Evolutionary conservation across 2,329 filamentous ascomycete genomes (phyloP).

Genomic region (Neofusicoccum sp.): DNA sequence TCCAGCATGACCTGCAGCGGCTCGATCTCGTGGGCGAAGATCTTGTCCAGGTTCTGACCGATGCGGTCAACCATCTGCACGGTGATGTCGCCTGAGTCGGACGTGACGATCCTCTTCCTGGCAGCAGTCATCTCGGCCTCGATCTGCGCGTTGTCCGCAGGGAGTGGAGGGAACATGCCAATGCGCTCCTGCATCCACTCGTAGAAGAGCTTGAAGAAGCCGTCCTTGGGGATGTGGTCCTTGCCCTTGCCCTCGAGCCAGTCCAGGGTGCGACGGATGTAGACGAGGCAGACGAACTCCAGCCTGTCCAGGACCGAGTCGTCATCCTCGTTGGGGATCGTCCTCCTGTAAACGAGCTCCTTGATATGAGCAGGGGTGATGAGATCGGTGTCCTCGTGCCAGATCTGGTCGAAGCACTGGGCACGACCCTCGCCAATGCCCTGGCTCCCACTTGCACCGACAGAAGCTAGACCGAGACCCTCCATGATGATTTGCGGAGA

Average conservation of each 20-base stretch:
- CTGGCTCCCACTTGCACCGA: background rate
- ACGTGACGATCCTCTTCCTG: background rate
- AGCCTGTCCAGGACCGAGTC: slow-evolving; percentile 1
- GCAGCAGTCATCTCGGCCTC: background rate
- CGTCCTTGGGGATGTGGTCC: background rate
- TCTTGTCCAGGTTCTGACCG: background rate
- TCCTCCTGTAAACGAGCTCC: background rate
- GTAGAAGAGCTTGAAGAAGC: background rate
- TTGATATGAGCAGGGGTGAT: background rate
- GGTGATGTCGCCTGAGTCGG: background rate
- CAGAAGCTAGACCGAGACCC: background rate
- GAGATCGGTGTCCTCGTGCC: background rate
- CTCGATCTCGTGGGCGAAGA: background rate
- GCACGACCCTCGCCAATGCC: background rate
- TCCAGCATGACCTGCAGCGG: slow-evolving; percentile 3
- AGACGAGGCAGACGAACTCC: slow-evolving; percentile 8
- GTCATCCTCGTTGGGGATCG: background rate
- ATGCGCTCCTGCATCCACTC: slow-evolving; percentile 4
- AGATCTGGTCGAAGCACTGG: background rate
- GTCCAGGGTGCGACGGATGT: background rate
- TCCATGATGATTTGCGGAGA: slow-evolving; percentile 1
- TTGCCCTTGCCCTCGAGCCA: background rate
- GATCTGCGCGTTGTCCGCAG: background rate
- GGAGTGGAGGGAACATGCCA: background rate
- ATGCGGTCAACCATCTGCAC: background rate